Conservation (phyloP, 768 basidiomycete species). For the Calvatia gigantea region DNA sequence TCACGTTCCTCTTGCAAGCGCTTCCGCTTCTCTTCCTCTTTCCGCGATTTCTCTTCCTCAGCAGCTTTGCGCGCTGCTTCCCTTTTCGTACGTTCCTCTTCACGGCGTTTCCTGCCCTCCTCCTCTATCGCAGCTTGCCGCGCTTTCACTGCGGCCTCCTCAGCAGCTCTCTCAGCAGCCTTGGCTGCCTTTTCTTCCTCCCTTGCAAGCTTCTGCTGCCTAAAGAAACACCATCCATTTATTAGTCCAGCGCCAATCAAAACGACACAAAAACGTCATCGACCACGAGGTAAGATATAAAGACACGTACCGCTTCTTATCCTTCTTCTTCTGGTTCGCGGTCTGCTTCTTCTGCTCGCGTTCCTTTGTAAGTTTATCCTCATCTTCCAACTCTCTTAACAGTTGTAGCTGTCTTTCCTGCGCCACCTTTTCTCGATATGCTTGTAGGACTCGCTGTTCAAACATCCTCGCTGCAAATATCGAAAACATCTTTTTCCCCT, state of each 20-base stretch:
- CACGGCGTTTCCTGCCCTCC: conserved; percentile 74
- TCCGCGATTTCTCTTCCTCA: conserved; percentile 80
- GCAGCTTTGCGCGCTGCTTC: conserved; percentile 73
- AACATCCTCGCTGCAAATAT: conserved; percentile 99
- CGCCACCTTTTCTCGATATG: conserved; percentile 95
- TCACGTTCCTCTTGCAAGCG: conserved; percentile 79
- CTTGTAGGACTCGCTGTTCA: conserved; percentile 95
- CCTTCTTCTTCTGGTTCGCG: conserved; percentile 99
- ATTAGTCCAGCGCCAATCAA: conserved; percentile 8
- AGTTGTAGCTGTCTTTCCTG: conserved; percentile 93
- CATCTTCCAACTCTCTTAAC: conserved; percentile 92
- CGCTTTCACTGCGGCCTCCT: conserved; percentile 75
- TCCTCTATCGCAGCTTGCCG: conserved; percentile 78
- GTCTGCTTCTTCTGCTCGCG: conserved; percentile 91
- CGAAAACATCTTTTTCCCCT: conserved; percentile 99
- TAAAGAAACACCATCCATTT: conserved; percentile 26
- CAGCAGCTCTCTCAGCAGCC: conserved; percentile 84
- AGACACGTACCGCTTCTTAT: conserved; percentile 72
- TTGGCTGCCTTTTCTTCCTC: conserved; percentile 85
- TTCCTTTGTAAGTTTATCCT: conserved; percentile 83
- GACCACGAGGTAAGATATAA: conserved; percentile 11
- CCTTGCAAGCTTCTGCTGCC: conserved; percentile 88
- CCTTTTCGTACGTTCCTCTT: conserved; percentile 81
- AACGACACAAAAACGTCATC: background rate
- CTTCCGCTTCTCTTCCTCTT: conserved; percentile 80